Evolutionary conservation across 805 yeast species (phyloP), one percentile per base, ranked within the genome.

Genomic region (Candida quercuum): DNA sequence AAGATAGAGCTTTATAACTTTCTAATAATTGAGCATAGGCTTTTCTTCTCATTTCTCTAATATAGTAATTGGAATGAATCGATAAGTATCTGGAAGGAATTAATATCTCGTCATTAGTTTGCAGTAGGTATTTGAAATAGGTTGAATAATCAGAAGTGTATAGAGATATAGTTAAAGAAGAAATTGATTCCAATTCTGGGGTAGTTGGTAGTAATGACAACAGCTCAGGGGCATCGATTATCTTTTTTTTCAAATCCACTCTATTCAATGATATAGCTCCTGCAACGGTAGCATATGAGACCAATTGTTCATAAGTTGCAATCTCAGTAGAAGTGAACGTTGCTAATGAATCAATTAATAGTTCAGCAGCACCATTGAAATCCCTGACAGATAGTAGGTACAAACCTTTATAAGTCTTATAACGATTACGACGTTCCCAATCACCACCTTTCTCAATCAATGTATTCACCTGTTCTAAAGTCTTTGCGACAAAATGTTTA

Each of bases 371-470:
- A 49, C 86, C 94, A 28, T 67, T 69, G 54, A 93, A 93, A 51
- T 86, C 79, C 55, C 99, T 78, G 21, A 89, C 80, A 7, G 96
- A 82, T 74, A 93, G 66, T 26, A 76, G 66, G 58, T 86, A 86
- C 34, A 93, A 71, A 17, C 99, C 99, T 41, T 75, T 64, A 63
- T 93, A 93, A 6, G 97, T 86, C 67, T 93, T 93, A 70, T 76
- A 87, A 49, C 96, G 70, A 66, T 93, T 93, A 55, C 96, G 80
- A 63, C 99, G 85, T 65, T 93, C 99, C 99, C 99, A 93, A 61
- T 93, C 99, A 45, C 99, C 99, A 39, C 98, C 99, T 54, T 87
- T 85, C 53, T 91, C 98, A 53, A 93, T 87, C 58, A 86, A 72
- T 18, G 66, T 55, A 54, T 83, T 78, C 15, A 82, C 78, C 49